A percentile compares a stretch with the other conserved stretches of the same genome.
Conservation (phyloP, 441 rosid genomes). For the Populus hybrid region DNA sequence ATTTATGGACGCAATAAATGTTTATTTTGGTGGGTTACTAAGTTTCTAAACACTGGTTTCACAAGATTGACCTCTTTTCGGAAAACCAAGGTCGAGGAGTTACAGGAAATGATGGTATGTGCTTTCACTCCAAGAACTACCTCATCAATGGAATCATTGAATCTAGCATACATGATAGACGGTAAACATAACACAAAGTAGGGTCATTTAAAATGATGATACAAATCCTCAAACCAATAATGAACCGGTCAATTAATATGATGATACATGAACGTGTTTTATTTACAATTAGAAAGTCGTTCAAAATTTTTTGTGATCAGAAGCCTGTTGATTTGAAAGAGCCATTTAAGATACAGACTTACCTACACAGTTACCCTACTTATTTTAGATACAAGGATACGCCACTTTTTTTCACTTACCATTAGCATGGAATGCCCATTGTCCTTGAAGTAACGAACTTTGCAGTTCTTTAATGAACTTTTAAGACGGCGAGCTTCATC, state of each 20-base stretch:
- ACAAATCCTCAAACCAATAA: neutral
- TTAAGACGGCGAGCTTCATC: constrained; percentile 59
- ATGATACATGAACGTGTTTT: neutral
- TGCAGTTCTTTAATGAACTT: constrained; percentile 49
- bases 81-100: neutral
- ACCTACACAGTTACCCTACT: neutral
- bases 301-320: neutral
- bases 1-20: neutral
- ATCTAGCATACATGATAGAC: neutral
- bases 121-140: neutral
- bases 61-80: neutral
- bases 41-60: neutral
- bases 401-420: constrained; percentile 31
- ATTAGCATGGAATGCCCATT: constrained; percentile 72
- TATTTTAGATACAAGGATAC: neutral
- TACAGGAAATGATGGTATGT: neutral
- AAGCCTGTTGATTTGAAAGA: neutral
- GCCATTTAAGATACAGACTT: neutral
- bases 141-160: neutral
- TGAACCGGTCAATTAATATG: neutral
- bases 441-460: constrained; percentile 54
- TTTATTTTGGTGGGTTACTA: too few relatives aligned
- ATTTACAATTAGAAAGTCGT: neutral
- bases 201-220: neutral
- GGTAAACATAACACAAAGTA: neutral